Base-by-base conservation (phyloP, 768 basidiomycete species). In the Kwoniella europaea region DNA sequence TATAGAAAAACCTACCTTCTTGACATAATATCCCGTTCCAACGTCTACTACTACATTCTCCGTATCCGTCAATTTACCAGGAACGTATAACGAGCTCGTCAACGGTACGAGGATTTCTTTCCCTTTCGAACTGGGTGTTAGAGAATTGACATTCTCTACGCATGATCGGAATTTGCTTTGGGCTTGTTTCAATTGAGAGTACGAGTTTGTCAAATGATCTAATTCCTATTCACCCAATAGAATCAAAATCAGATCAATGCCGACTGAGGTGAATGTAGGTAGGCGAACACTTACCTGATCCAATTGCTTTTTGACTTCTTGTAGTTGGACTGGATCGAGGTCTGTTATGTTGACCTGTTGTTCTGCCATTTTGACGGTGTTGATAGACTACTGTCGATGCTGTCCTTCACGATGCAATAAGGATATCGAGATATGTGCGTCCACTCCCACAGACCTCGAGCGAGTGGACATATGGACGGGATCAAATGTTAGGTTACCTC, bases 21-120 rank as follows among this genome's bases (percentile, higher is more conserved):
- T 90, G 18, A 98, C 92, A 75, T 91, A 98, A 84, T 98, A 99
- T 0, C 97, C 96, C 0, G 96, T 98, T 1, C 97, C 97, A 29
- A 98, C 87, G 82, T 99, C 97, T 50, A 98, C 89, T 72, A 98
- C 90, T 58, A 99, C 95, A 75, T 93, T 88, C 56, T 94, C 91
- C 0, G 88, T 83, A 79, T 97, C 91, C 53, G 86, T 87, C 58
- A 98, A 86, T 84, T 90, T 93, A 20, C 95, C 97, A 2, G 96
- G 94, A 27, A 98, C 91, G 80, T 98, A 98, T 2, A 99, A 88
- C 0, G 95, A 98, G 82, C 92, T 93, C 16, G 94, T 98, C 65
- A 98, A 84, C 6, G 97, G 96, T 10, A 98, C 92, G 15, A 98
- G 87, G 71, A 97, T 89, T 22, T 90, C 89, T 86, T 93, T 95